Base-by-base conservation (phyloP, 768 basidiomycete genomes). In the Nidularia pulvinata region DNA sequence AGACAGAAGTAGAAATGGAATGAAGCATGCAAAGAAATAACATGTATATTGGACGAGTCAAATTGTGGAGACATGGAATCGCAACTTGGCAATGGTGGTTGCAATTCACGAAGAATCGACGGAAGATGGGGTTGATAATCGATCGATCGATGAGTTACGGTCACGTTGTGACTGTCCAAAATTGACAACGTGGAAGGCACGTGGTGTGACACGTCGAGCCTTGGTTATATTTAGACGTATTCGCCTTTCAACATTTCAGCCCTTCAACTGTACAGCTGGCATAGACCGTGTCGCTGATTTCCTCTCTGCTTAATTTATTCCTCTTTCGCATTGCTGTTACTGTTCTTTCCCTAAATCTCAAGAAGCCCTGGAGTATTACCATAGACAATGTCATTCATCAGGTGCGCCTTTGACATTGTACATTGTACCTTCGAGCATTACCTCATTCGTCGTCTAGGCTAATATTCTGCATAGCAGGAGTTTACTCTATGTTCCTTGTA, bases 401-500 rank as follows among this genome's bases (percentile, higher is more conserved):
- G 69, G 69, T 68, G 33, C 34, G 57, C 48, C 33, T 6, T 35
- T 7, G 13, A 5, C 13, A 6, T 7, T 7, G 14, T 30, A 14
- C 10, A 6, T 22, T 7, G n/a, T 44, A 25, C 14, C 6, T 6
- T 9, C 16, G 44, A 19, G 30, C 7, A 7, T 5, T 33, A 10
- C 5, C 7, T 5, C 35, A 30, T 11, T 10, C n/a, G 33, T 7
- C 16, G 0, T 13, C n/a, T 51, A 89, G 89, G 61, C 80, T 98
- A 46, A 79, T 76, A 30, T 59, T 89, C 57, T 98, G 95, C 67
- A 81, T 93, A 10, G 71, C 79, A 7, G 95, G 95, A 51, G 95
- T 98, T 45, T 98, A 98, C 65, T 83, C 89, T 22, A 94, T 94
- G 81, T 98, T 97, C 68, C 76, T 98, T 59, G 90, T 90, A 61